Evolutionary conservation across 345 rosid genomes (phyloP).

Genomic region (Alliaria petiolata): DNA sequence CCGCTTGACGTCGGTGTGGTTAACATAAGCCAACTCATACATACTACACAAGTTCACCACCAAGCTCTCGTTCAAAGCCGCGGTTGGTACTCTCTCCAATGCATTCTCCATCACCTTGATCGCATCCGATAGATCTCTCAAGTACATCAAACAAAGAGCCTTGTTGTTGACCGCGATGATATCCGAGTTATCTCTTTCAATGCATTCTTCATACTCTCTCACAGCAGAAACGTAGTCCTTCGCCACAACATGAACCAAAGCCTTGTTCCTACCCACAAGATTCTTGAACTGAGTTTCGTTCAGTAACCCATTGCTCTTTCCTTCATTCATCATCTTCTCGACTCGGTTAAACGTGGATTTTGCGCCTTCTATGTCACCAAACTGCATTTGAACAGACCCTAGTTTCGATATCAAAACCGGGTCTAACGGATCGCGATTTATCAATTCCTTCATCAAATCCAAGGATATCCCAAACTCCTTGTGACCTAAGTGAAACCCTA

Average conservation of each 20-base stretch:
- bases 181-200: conserved; percentile 79
- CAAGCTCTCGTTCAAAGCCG: conserved; percentile 81
- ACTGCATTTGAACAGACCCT: conserved; percentile 86
- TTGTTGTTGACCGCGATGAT: conserved; percentile 78
- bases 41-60: conserved; percentile 93
- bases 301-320: conserved; percentile 32
- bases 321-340: conserved; percentile 46
- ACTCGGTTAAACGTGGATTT: conserved; percentile 52
- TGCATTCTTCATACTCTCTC: conserved; percentile 84
- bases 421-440: conserved; percentile 43
- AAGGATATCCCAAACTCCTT: conserved; percentile 72
- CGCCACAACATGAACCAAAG: conserved; percentile 74
- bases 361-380: conserved; percentile 84
- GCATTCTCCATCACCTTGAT: conserved; percentile 88
- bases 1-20: conserved; percentile 75
- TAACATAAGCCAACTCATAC: conserved; percentile 96
- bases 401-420: conserved; percentile 67
- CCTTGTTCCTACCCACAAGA: conserved; percentile 78
- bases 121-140: conserved; percentile 81
- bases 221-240: conserved; percentile 91
- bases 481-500: conserved; percentile 63
- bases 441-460: conserved; percentile 54
- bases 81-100: conserved; percentile 79
- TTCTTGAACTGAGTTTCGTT: conserved; percentile 58
- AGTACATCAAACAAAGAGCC: conserved; percentile 87